Base-by-base conservation (phyloP, 2,329 filamentous ascomycete species). In the Exserohilum rostratum region DNA sequence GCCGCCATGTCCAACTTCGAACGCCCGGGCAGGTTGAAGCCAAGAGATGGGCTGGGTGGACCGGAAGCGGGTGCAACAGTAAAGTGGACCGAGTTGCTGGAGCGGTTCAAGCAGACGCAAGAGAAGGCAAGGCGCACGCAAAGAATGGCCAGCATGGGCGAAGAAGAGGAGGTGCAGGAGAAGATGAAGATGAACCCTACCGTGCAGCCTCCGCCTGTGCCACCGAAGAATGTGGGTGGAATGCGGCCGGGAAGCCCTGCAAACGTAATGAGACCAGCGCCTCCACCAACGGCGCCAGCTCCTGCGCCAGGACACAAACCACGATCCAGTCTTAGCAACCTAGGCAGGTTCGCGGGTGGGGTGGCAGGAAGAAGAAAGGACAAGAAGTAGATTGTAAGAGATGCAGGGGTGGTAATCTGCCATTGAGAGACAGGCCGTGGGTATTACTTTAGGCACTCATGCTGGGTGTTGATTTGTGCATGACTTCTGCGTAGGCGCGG, bases 91-190 rank as follows among this genome's bases (percentile, higher is more conserved):
- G 95, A 99, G 66, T 82, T 99, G 31, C 83, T 99, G 5, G 95
- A 99, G 61, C 96, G 97, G 71, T 99, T 99, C 77, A 90, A 90
- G 63, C 86, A 83, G 47, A 93, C 96, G 1, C 95, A 99, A 70
- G 95, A 99, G 64, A 87, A 86, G 56, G 90, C 93, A 5, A 85
- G 92, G 50, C 83, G 91, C 48, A 81, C 85, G 11, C 88, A 91
- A 68, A 80, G 87, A 55, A 76, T 78, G 57, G 74, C 76, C 0
- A 73, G 79, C 57, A 69, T 74, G 48, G 74, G 71, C 7, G 72
- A 74, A 22, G 73, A 76, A 6, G 57, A 65, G 33, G 66, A 71
- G 6, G 58, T 68, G 9, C 60, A 68, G 49, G 72, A 70, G 60
- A 69, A 67, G 46, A 69, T 73, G 60, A 69, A 67, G 46, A 69